Evolutionary conservation across 2,329 filamentous ascomycete species (phyloP).

Genomic region (Colletotrichum sp.): DNA sequence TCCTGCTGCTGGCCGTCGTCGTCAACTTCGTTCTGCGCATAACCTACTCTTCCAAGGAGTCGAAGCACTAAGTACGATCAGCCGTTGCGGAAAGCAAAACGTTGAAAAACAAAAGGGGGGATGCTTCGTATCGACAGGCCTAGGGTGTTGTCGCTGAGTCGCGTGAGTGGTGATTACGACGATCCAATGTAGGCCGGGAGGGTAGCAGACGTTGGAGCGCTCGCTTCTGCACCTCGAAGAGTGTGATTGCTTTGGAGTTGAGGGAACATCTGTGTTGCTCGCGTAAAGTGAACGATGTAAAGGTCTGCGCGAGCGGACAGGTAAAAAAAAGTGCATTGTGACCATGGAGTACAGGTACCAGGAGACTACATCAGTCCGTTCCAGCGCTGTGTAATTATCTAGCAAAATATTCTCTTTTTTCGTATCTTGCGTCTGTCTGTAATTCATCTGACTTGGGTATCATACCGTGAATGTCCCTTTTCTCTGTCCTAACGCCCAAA

Average conservation of each 20-base stretch:
- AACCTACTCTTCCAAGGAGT: constrained; percentile 45
- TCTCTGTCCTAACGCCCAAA: not conserved
- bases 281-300: not conserved
- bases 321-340: not conserved
- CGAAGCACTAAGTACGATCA: constrained; percentile 23
- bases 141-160: not conserved
- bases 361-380: not conserved
- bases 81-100: not conserved
- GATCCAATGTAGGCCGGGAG: not conserved
- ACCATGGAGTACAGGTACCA: not conserved
- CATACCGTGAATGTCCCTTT: not conserved
- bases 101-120: not conserved
- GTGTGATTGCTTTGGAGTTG: not conserved
- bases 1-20: constrained; percentile 85
- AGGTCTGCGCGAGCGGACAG: not conserved
- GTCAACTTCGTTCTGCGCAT: constrained; percentile 94
- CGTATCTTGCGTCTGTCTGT: not conserved
- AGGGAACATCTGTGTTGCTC: not conserved
- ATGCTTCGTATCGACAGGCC: not conserved
- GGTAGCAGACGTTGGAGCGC: not conserved
- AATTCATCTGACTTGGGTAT: constrained; percentile 2
- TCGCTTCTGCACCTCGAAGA: not conserved
- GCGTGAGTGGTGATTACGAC: not conserved
- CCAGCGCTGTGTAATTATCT: not conserved
- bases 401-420: not conserved